Percentiles rank a stretch among this genome's conserved stretches.
Evolutionary conservation across 768 basidiomycete species (phyloP).

Genomic region (Hirschioporus abietinus): DNA sequence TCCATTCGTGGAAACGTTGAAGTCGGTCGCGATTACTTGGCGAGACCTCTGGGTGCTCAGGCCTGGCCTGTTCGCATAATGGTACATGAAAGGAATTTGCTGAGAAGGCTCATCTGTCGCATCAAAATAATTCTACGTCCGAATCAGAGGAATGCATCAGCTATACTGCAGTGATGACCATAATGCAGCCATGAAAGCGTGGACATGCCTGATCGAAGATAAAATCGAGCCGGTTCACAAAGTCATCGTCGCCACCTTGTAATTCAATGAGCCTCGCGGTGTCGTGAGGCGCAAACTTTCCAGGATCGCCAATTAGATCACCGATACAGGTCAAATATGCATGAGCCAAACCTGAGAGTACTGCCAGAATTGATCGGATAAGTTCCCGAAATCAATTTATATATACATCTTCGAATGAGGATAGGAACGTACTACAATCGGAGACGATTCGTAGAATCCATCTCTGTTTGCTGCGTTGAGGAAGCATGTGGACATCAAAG

Average conservation of each 20-base stretch:
- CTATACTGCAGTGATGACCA: not conserved
- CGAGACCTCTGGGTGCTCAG: conserved; percentile 52
- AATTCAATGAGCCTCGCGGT: conserved; percentile 55
- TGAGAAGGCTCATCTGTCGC: conserved; percentile 61
- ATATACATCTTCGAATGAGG: not conserved
- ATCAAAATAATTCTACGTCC: conserved; percentile 49
- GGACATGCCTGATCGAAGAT: conserved; percentile 45
- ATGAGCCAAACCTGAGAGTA: conserved; percentile 46
- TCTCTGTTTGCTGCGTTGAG: conserved; percentile 49
- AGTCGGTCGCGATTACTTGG: conserved; percentile 49
- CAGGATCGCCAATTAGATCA: not conserved
- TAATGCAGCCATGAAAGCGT: not conserved
- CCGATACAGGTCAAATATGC: not conserved
- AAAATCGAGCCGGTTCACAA: conserved; percentile 50
- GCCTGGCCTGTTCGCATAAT: conserved; percentile 58
- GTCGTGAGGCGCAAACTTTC: conserved; percentile 60
- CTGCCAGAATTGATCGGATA: conserved; percentile 25
- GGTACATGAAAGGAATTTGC: conserved; percentile 67
- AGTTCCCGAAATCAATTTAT: not conserved
- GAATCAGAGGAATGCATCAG: not conserved
- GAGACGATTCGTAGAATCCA: conserved; percentile 63
- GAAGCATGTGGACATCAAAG: conserved; percentile 51
- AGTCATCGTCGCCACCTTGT: conserved; percentile 52
- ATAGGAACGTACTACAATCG: conserved; percentile 44
- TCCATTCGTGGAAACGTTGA: conserved; percentile 51